Evolutionary conservation across 176 grass and related monocot species (phyloP), one percentile per base, ranked within the genome.

Genomic region (Paspalum vaginatum): DNA sequence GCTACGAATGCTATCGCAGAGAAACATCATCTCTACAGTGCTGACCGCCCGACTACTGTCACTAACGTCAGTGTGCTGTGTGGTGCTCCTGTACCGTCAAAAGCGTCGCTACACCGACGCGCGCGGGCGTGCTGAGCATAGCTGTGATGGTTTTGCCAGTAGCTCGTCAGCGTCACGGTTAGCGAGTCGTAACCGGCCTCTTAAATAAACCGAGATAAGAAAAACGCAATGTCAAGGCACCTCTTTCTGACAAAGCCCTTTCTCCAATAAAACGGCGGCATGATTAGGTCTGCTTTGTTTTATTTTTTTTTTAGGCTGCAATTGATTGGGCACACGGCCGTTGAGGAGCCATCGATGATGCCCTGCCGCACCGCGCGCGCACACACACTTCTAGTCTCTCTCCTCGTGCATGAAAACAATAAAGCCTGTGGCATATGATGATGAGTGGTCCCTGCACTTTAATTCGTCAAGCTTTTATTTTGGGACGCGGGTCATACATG

Each of bases 241-340:
- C 42, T 51, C 17, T 78, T 49, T 45, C 15, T 54, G 68, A 53
- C 17, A 61, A 1, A 21, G 24, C 40, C 50, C 8, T 38, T 79
- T 74, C 74, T 38, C 51, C 52, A 61, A 61, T 61, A 54, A 74
- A 74, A 68, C 37, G 37, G 24, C 18, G 22, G 24, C 11, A 84
- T 80, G 81, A 80, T 75, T 84, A 54, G 24, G 39, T 59, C 8
- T 61, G 44, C 68, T 87, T 82, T 81, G 22, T 58, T 37, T 37
- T 13, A 18, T 60, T 40, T 11, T 18, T 48, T 61, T 46, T 9
- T 46, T 50, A 79, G 54, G 61, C 45, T 62, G 73, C 56, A 39
- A 67, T 79, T 51, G 68, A 56, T 79, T 38, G 69, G 68, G 63
- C 50, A 61, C 22, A 52, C 76, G 59, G 26, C 17, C 11, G 13